phyloP scores from a whole-genome alignment of 31 red algal species.

The Odonthalia washingtoniensis region DNA sequence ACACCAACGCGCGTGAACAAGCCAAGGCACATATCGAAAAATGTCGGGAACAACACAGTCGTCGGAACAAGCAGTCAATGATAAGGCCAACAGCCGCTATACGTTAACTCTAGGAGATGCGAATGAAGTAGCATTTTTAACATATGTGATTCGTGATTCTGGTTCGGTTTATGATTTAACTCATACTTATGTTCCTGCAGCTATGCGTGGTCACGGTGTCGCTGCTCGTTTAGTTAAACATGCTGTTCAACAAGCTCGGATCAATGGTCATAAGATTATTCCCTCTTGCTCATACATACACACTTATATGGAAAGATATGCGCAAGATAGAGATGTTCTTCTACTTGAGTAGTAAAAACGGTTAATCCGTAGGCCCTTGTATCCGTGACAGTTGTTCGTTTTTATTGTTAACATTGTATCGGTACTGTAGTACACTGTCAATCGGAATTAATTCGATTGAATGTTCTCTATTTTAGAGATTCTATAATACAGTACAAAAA shows the following conservation, averaged over 20 bases:
- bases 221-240: slow-evolving; percentile 60
- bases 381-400: too few species aligned
- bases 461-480: too few species aligned
- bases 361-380: too few species aligned
- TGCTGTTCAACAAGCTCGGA: slow-evolving; percentile 48
- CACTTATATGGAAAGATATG: slow-evolving; percentile 50
- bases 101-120: background rate
- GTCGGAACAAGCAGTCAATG: background rate
- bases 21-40: too few species aligned
- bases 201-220: slow-evolving; percentile 65
- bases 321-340: slow-evolving; percentile 55
- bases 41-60: too few species aligned
- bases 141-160: slow-evolving; percentile 34
- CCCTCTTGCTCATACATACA: slow-evolving; percentile 79
- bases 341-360: slow-evolving; percentile 17
- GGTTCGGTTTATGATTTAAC: slow-evolving; percentile 31
- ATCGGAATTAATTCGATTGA: too few species aligned
- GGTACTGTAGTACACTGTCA: too few species aligned
- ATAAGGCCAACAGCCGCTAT: background rate
- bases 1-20: too few species aligned
- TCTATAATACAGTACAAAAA: too few species aligned
- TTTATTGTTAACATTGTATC: too few species aligned
- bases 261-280: slow-evolving; percentile 47
- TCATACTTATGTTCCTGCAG: slow-evolving; percentile 68
- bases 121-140: slow-evolving; percentile 50